phyloP scores from a whole-genome alignment of 1,284 basidiomycete genomes.

The Puccinia brachypodii region DNA sequence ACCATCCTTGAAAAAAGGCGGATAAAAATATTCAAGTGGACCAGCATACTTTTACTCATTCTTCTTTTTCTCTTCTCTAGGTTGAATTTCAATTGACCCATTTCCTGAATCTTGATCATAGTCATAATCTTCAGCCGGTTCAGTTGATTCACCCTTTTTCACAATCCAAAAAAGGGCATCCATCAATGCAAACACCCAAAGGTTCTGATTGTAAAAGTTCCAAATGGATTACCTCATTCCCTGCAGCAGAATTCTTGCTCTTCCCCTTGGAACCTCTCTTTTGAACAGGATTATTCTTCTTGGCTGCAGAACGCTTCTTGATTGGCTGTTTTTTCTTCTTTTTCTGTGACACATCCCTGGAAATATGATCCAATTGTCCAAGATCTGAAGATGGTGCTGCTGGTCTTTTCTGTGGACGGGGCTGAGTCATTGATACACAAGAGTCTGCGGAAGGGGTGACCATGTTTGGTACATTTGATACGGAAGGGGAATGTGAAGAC shows the following conservation, averaged over 20 bases:
- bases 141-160: neutral
- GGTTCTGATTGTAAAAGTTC: neutral
- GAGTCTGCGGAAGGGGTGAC: neutral
- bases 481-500: neutral
- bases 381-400: neutral
- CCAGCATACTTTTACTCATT: neutral
- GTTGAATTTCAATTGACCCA: neutral
- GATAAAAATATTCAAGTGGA: neutral
- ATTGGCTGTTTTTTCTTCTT: too few species aligned
- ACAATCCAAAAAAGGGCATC: too few species aligned
- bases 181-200: neutral
- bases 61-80: neutral
- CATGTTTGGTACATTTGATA: neutral
- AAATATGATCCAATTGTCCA: neutral
- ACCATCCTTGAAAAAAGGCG: neutral
- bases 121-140: neutral
- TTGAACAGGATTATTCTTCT: neutral
- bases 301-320: neutral
- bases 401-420: neutral
- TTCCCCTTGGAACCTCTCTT: too few species aligned
- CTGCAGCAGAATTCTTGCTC: too few species aligned
- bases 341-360: too few species aligned
- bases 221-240: neutral
- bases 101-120: neutral
- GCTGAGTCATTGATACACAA: neutral